Evolutionary conservation across 305 asterid genomes (phyloP), one percentile per base, ranked within the genome.

Genomic region (Andrographis paniculata): DNA sequence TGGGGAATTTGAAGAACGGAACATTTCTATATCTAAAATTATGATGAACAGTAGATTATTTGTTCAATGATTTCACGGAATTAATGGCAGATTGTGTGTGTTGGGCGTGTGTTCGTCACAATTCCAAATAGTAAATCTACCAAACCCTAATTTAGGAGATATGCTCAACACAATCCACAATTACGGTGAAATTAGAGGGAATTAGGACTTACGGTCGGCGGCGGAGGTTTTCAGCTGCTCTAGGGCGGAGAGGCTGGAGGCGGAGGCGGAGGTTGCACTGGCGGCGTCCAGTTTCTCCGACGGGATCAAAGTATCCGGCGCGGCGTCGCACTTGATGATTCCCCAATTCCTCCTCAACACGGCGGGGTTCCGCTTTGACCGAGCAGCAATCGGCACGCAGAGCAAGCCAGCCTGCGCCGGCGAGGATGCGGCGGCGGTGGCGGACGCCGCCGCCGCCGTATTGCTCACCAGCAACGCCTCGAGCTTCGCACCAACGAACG

Each of bases 201-300:
- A 21, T 31, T 14, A 19, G 48, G 39, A n/a, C 85, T 21, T 82
- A 89, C 98, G 72, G 78, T 85, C 95, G 69, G 92, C 87, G 41
- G 86, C 95, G 11, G 94, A 82, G 33, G 91, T 52, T 74, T 85
- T 89, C 74, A 89, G 98, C 75, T 72, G 96, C 27, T 89, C 84
- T 17, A 89, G 86, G 61, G 98, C 98, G n/a, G 96, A 78, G 41
- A 89, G 74, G 70, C 95, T 89, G 45, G 96, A 77, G 45, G 84
- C 75, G 23, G 74, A 61, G 40, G 78, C 62, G 28, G 78, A 66
- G 2, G 72, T 73, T 21, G 60, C 75, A 66, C 69, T 78, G 58
- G 38, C 19, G 4, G 59, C 18, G 18, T 62, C 79, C 39, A 47
- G 47, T 13, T 55, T 59, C 8, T 63, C 81, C 39, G 87, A 48